Percentiles rank a stretch among this genome's conserved stretches.
These are phyloP conservation scores for Rhizophagus clarus DNA, from an alignment of 192 early-diverging fungal species.

Conservation along the genomic window DNA sequence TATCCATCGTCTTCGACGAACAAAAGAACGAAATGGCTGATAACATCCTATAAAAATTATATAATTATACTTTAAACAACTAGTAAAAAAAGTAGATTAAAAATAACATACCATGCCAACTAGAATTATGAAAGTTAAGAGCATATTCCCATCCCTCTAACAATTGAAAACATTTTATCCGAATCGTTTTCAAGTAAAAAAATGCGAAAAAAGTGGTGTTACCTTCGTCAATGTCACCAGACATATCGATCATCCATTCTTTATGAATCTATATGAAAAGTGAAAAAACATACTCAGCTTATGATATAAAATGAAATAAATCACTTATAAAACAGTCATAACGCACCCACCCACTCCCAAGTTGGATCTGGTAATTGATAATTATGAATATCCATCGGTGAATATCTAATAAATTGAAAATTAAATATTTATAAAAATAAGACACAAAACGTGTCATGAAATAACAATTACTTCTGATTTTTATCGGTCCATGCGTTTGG, in stretches of 20 bases:
- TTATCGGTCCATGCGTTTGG: constrained; percentile 56
- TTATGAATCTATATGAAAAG: constrained; percentile 39
- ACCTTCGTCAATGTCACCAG: constrained; percentile 61
- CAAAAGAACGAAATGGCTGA: constrained; percentile 54
- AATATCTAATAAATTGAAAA: constrained; percentile 35
- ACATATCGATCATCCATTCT: constrained; percentile 62
- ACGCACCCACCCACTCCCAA: constrained; percentile 62
- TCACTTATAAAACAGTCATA: neutral
- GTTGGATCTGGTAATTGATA: constrained; percentile 54
- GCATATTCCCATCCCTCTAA: constrained; percentile 59
- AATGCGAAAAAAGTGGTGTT: neutral
- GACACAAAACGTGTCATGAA: neutral
- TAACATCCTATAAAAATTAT: constrained; percentile 39
- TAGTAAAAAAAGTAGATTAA: neutral
- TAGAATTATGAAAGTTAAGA: constrained; percentile 49
- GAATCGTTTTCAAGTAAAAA: neutral
- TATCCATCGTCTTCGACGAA: constrained; percentile 55
- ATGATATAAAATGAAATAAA: neutral
- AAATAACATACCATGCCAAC: constrained; percentile 55
- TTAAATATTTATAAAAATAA: neutral
- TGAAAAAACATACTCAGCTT: neutral
- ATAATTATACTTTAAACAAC: neutral
- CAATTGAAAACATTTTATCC: neutral
- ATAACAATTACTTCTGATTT: constrained; percentile 37
- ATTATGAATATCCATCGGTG: constrained; percentile 50